phyloP scores from a whole-genome alignment of 768 basidiomycete genomes.

The Dacryopinax primogenitus region DNA sequence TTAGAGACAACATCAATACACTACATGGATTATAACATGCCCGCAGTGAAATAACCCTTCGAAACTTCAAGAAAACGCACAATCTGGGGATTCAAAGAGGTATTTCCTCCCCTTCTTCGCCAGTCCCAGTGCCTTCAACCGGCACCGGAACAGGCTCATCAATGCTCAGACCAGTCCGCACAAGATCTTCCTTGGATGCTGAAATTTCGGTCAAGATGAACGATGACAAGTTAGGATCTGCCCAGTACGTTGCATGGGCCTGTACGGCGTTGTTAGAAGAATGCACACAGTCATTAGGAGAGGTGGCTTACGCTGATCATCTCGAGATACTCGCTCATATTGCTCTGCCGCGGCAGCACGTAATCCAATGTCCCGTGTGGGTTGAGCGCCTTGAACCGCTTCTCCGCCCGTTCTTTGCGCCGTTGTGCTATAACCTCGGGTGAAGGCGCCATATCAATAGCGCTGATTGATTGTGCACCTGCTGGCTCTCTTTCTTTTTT shows the following conservation, averaged over 20 bases:
- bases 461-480: neutral
- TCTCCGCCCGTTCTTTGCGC: constrained; percentile 26
- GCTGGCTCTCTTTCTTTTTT: too few relatives aligned
- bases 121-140: neutral
- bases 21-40: too few relatives aligned
- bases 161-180: constrained; percentile 28
- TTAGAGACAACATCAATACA: too few relatives aligned
- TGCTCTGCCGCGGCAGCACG: constrained; percentile 29
- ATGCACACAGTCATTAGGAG: constrained; percentile 6
- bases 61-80: neutral
- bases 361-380: constrained; percentile 36
- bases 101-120: neutral
- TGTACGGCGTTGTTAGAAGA: constrained; percentile 19
- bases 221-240: constrained; percentile 29
- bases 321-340: constrained; percentile 31
- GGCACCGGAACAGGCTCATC: neutral
- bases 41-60: too few relatives aligned
- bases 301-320: neutral
- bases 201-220: constrained; percentile 33
- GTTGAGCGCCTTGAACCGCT: constrained; percentile 33
- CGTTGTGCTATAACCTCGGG: constrained; percentile 24
- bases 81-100: neutral
- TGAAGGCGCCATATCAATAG: neutral
- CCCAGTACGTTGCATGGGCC: constrained; percentile 32
- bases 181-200: constrained; percentile 26